Conservation (phyloP, 495 filamentous ascomycete species). For the Aspergillus heteromorphus region DNA sequence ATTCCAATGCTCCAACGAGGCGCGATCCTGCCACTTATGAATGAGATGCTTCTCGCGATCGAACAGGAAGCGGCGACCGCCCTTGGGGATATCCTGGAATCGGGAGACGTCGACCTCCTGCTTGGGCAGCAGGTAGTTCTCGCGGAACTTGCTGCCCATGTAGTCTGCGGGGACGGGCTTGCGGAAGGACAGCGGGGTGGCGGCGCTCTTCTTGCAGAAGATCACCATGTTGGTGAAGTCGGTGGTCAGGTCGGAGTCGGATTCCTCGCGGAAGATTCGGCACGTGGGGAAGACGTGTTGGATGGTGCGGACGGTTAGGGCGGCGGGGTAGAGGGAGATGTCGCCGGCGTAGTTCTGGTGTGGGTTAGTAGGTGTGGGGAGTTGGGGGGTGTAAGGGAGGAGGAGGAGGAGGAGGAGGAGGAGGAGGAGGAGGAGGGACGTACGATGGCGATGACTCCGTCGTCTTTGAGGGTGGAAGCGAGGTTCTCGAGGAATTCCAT, state of each 20-base stretch:
- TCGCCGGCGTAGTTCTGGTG: conserved; percentile 94
- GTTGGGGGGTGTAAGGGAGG: neutral
- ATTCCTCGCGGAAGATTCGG: conserved; percentile 77
- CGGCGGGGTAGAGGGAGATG: conserved; percentile 63
- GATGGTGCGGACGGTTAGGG: conserved; percentile 69
- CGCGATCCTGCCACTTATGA: conserved; percentile 62
- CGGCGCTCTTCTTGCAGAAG: conserved; percentile 45
- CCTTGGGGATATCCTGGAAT: conserved; percentile 34
- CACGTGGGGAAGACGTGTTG: conserved; percentile 67
- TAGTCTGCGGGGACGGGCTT: conserved; percentile 59
- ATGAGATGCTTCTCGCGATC: conserved; percentile 50
- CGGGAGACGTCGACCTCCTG: conserved; percentile 60
- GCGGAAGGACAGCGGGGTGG: conserved; percentile 58
- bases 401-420: too few species aligned
- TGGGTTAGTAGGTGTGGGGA: conserved; percentile 8
- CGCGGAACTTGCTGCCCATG: conserved; percentile 63
- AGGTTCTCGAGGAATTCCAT: conserved; percentile 70
- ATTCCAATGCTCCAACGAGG: conserved; percentile 79
- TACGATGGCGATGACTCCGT: conserved; percentile 88
- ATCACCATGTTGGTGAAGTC: conserved; percentile 92
- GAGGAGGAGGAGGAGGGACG: conserved; percentile 22
- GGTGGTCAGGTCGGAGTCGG: conserved; percentile 40
- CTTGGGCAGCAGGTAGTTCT: conserved; percentile 64
- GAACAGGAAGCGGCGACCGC: conserved; percentile 21
- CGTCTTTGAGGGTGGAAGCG: conserved; percentile 59